Evolutionary conservation across 2,329 filamentous ascomycete species (phyloP).

Genomic region (Hymenotorrendiella dingleyae): DNA sequence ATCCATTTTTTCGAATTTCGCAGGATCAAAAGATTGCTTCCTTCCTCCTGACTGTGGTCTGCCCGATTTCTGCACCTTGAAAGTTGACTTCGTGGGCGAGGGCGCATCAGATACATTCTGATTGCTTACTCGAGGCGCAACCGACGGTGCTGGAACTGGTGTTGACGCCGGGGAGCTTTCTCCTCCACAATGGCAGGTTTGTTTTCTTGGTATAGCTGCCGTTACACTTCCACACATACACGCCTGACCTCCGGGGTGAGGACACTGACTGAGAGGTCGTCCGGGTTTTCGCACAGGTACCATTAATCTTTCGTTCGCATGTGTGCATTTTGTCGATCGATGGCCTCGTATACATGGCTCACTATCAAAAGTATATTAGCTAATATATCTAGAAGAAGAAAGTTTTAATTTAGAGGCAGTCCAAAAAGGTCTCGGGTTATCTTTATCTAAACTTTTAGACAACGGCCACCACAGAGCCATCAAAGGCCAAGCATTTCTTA

Average conservation of each 20-base stretch:
- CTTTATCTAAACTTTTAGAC: too few relatives aligned
- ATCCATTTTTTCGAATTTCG: constrained; percentile 47
- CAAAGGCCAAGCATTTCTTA: constrained; percentile 6
- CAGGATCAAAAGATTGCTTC: constrained; percentile 46
- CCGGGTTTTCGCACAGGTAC: constrained; percentile 67
- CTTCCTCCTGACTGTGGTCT: constrained; percentile 19
- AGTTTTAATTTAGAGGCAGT: too few relatives aligned
- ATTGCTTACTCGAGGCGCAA: not conserved
- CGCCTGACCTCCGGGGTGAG: constrained; percentile 46
- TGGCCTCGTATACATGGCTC: constrained; percentile 72
- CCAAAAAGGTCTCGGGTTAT: too few relatives aligned
- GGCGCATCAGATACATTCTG: constrained; percentile 36
- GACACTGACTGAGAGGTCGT: constrained; percentile 62
- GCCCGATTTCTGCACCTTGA: constrained; percentile 26
- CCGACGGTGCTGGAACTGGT: constrained; percentile 4
- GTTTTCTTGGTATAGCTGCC: constrained; percentile 54
- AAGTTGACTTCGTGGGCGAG: constrained; percentile 25
- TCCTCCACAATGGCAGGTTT: constrained; percentile 48
- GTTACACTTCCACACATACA: constrained; percentile 60
- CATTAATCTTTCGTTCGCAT: constrained; percentile 61
- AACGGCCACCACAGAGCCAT: constrained; percentile 7
- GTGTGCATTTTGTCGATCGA: constrained; percentile 69
- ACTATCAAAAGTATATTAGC: constrained; percentile 36
- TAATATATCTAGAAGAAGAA: too few relatives aligned
- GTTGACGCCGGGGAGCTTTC: constrained; percentile 12